Base-by-base conservation (phyloP, 2,329 filamentous ascomycete genomes). In the Aspergillus glaucus region DNA sequence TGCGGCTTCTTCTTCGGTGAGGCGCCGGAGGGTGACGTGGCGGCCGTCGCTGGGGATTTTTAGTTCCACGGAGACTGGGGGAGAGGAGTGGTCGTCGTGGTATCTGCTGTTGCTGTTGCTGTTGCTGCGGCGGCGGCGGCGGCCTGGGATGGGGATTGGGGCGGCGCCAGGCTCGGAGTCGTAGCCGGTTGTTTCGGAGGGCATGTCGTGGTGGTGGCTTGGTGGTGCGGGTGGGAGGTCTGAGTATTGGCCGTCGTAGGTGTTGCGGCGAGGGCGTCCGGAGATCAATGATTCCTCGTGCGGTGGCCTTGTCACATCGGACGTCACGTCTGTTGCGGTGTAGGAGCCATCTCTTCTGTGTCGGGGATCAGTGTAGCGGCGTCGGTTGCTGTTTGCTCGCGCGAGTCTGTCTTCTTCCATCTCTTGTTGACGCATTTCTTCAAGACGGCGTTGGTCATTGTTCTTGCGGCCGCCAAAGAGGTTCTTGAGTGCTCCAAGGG, bases 41-140 rank as follows among this genome's bases (percentile, higher is more conserved):
- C 80, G 75, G 21, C 80, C 80, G 54, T 84, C 80, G 50, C 79
- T 77, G 63, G 84, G 80, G 75, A 84, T 81, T 60, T 82, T 82
- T 39, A 85, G 76, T 62, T 84, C 82, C 48, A 85, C 76, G 26
- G 78, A 81, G 43, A 84, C 79, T 2, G 80, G 79, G n/a, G 79
- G 80, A 0, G 79, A 80, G 21, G 72, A 72, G 26, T 75, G 66
- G 51, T 73, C 72, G 42, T 72, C 71, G 9, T 8, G 12, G 41
- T 74, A 70, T 37, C 68, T 62, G 34, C 22, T 56, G 62, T 51
- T 63, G 51, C 46, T 59, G 57, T 22, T 22, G 30, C 61, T 62
- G 15, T 60, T 59, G 41, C 63, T 64, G 37, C 63, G 63, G 40
- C 64, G 57, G 24, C 61, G 64, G 43, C 55, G 59, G 36, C 61